Conservation (phyloP, 140 eudicot genomes). For the Anethum foeniculum region DNA sequence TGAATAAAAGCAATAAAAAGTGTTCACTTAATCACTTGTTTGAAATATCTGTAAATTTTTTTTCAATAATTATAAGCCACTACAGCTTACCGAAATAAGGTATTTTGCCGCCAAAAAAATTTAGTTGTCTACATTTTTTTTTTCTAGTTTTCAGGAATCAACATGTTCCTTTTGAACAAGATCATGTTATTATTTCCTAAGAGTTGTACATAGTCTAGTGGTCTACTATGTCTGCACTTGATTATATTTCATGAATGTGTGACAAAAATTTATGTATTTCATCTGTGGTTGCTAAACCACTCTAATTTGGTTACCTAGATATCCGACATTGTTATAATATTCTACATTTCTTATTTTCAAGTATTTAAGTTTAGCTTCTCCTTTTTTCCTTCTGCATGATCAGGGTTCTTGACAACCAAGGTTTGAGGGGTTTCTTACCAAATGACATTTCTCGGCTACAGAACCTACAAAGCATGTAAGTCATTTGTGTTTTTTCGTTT, state of each 20-base stretch:
- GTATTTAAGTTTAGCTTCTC: not conserved
- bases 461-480: conserved; percentile 87
- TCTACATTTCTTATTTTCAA: not conserved
- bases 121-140: not conserved
- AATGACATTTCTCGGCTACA: conserved; percentile 56
- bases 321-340: not conserved
- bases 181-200: not conserved
- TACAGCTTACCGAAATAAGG: not conserved
- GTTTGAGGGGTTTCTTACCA: conserved; percentile 77
- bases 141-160: not conserved
- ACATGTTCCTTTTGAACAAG: not conserved
- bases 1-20: not conserved
- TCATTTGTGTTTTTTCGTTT: not conserved
- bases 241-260: not conserved
- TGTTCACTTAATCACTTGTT: not conserved
- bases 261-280: not conserved
- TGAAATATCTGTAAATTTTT: not conserved
- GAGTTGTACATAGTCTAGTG: not conserved
- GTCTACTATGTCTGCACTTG: not conserved
- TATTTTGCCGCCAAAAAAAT: not conserved
- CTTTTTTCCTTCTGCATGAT: conserved; percentile 16
- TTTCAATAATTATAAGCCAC: not conserved
- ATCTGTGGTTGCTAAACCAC: not conserved
- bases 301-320: not conserved
- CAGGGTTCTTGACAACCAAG: conserved; percentile 94